Evolutionary conservation across 2,329 filamentous ascomycete genomes (phyloP).

Genomic region (Calonectria leucothoes): DNA sequence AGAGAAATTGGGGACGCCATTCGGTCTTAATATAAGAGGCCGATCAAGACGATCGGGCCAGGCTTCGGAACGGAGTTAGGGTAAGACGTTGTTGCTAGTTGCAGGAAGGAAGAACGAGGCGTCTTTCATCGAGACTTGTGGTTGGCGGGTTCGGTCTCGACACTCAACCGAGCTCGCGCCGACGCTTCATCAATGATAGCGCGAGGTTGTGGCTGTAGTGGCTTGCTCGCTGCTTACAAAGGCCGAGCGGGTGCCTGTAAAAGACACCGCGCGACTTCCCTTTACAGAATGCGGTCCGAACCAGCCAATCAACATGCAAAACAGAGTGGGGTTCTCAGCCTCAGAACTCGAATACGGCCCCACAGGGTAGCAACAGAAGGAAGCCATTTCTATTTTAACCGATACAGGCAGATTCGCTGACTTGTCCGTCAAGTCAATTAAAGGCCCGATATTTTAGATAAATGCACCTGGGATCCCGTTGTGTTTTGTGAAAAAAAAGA

Average conservation of each 20-base stretch:
- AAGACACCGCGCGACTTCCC: not conserved
- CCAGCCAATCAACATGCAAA: constrained; percentile 25
- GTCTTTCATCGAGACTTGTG: constrained; percentile 26
- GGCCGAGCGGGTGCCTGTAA: not conserved
- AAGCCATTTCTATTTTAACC: not conserved
- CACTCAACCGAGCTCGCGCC: constrained; percentile 44
- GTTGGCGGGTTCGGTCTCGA: constrained; percentile 48
- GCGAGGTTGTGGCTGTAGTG: not conserved
- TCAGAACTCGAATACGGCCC: not conserved
- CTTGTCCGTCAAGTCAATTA: not conserved
- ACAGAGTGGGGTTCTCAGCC: not conserved
- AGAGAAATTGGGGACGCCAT: not conserved
- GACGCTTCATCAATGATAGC: not conserved
- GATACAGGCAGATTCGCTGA: not conserved
- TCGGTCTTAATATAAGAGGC: constrained; percentile 19
- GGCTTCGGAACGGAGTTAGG: not conserved
- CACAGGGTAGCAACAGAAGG: not conserved
- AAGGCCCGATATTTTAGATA: constrained; percentile 1
- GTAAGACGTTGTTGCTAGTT: not conserved
- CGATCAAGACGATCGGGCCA: not conserved
- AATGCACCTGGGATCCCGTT: not conserved
- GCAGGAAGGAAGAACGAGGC: constrained; percentile 8
- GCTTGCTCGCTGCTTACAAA: not conserved
- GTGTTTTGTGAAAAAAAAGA: not conserved
- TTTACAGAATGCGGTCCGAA: constrained; percentile 27